These are phyloP conservation scores for Nigrospora osmanthi DNA, from an alignment of 2,329 filamentous ascomycete genomes.

Conservation along the genomic window DNA sequence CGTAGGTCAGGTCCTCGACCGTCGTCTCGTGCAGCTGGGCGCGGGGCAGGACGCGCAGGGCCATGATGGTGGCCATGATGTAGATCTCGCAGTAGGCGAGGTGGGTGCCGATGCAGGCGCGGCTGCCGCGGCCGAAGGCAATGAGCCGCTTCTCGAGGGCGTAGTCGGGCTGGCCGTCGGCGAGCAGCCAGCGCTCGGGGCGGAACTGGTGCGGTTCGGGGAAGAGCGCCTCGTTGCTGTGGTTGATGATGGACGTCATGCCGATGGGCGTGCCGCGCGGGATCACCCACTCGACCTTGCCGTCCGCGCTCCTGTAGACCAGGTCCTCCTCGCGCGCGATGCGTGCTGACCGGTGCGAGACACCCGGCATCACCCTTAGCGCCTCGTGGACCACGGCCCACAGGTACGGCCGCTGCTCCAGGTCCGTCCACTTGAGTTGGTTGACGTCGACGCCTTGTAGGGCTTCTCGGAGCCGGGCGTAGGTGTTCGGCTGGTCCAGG, in stretches of 20 bases:
- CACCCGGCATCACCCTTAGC: conserved; percentile 1
- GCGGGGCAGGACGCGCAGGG: conserved; percentile 12
- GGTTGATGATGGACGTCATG: conserved; percentile 23
- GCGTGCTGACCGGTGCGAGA: conserved; percentile 1
- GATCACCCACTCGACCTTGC: background rate
- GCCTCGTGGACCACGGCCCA: conserved; percentile 3
- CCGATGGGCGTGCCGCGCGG: conserved; percentile 16
- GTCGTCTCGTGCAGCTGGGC: conserved; percentile 11
- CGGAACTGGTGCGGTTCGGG: conserved; percentile 11
- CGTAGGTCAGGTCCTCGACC: conserved; percentile 9
- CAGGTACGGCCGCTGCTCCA: background rate
- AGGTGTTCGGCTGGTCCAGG: background rate
- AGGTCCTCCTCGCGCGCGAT: conserved; percentile 2
- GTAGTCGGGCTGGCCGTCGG: background rate
- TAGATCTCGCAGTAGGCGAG: conserved; percentile 4
- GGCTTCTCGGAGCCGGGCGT: background rate
- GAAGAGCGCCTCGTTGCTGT: conserved; percentile 19
- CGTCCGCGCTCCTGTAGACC: background rate
- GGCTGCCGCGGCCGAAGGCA: background rate
- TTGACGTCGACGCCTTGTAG: background rate
- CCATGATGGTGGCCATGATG: conserved; percentile 12
- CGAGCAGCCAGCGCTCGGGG: conserved; percentile 5
- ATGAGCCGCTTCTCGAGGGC: conserved; percentile 1
- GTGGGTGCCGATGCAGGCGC: background rate
- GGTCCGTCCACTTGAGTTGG: background rate